Evolutionary conservation across 108 stramenopile species (phyloP).

Genomic region (Asterionellopsis glacialis): DNA sequence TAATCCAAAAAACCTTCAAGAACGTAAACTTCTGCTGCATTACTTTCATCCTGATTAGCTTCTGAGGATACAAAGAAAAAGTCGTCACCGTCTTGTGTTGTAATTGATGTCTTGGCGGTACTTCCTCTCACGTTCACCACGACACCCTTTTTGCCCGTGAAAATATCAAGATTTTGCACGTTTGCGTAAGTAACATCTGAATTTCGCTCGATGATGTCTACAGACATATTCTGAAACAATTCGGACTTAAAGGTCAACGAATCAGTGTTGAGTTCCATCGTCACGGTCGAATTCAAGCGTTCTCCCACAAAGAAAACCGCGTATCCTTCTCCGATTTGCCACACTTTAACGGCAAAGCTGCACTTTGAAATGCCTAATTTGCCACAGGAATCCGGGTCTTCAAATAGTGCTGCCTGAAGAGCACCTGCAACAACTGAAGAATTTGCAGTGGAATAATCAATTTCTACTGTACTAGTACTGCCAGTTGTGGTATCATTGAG

Average conservation of each 20-base stretch:
- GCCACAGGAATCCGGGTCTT: conserved; percentile 1
- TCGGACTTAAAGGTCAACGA: conserved; percentile 10
- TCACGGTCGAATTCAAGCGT: too few species aligned
- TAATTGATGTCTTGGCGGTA: conserved; percentile 24
- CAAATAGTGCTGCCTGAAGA: too few species aligned
- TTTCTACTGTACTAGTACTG: too few species aligned
- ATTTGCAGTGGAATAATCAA: too few species aligned
- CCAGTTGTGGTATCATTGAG: too few species aligned
- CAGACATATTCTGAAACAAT: conserved; percentile 21
- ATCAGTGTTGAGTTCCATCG: too few species aligned
- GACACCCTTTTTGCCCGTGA: conserved; percentile 17
- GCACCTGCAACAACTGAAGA: too few species aligned
- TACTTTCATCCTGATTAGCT: conserved; percentile 24
- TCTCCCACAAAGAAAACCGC: conserved; percentile 2
- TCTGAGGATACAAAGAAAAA: conserved; percentile 33
- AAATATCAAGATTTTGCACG: conserved; percentile 17
- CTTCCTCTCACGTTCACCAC: conserved; percentile 30
- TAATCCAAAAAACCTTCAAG: conserved; percentile 32
- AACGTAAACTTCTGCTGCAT: conserved; percentile 14
- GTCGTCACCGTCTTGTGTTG: conserved; percentile 22
- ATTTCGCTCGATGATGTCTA: conserved; percentile 21
- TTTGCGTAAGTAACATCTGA: conserved; percentile 33
- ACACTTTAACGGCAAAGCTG: conserved; percentile 19
- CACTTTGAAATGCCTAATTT: conserved; percentile 10
- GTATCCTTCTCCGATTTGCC: conserved; percentile 15